Percentiles rank a stretch among this genome's conserved stretches.
Evolutionary conservation across 2,329 filamentous ascomycete species (phyloP).

Genomic region (Aureobasidium subglaciale): DNA sequence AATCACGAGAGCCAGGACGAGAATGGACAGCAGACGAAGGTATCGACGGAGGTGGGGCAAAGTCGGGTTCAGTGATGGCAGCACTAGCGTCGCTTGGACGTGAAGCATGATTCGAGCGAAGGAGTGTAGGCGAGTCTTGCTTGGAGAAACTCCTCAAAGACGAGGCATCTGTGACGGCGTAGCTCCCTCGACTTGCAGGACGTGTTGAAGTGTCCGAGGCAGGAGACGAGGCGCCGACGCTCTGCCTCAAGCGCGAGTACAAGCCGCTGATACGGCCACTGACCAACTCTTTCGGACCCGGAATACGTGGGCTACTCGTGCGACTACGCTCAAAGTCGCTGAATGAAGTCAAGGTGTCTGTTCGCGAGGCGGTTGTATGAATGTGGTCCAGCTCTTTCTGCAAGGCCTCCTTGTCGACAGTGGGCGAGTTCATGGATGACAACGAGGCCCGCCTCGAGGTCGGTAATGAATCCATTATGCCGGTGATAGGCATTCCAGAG

Average conservation of each 20-base stretch:
- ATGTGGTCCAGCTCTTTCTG: constrained; percentile 78
- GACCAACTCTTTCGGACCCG: constrained; percentile 31
- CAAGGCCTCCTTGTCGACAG: constrained; percentile 64
- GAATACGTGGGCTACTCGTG: constrained; percentile 15
- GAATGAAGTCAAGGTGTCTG: constrained; percentile 80
- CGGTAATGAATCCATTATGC: constrained; percentile 26
- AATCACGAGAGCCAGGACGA: constrained; percentile 10
- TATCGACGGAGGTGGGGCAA: not conserved
- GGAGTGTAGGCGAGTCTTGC: constrained; percentile 1
- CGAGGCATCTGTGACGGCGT: constrained; percentile 25
- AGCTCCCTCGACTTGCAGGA: constrained; percentile 40
- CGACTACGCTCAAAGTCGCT: constrained; percentile 82
- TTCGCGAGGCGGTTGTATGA: constrained; percentile 80
- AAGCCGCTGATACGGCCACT: constrained; percentile 62
- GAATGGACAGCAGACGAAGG: constrained; percentile 13
- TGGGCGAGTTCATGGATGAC: constrained; percentile 31
- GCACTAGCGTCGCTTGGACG: constrained; percentile 1
- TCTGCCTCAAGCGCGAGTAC: constrained; percentile 68
- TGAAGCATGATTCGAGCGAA: constrained; percentile 7
- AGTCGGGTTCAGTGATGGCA: not conserved
- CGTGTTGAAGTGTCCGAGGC: constrained; percentile 59
- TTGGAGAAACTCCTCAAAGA: constrained; percentile 21
- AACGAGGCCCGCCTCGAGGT: constrained; percentile 32
- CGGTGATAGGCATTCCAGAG: constrained; percentile 22
- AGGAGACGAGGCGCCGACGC: constrained; percentile 22